A percentile compares a stretch with the other conserved stretches of the same genome.
Conservation (phyloP, 140 eudicot genomes). For the Oenanthe javanica region DNA sequence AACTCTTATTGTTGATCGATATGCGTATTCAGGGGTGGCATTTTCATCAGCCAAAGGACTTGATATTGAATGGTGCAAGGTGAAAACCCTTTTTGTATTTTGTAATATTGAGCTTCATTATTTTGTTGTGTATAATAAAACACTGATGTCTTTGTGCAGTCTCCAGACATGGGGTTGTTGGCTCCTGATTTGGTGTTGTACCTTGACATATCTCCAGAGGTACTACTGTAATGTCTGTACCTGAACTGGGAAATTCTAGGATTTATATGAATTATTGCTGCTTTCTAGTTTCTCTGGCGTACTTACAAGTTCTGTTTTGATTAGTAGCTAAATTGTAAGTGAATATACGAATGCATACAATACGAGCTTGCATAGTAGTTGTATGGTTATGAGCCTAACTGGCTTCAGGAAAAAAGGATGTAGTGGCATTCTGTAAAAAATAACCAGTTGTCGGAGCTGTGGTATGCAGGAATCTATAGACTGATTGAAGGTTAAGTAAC, state of each 20-base stretch:
- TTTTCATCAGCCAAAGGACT: conserved; percentile 95
- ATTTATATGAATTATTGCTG: neutral
- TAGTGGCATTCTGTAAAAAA: neutral
- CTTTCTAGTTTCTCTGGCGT: neutral
- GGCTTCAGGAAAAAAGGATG: neutral
- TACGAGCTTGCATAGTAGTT: neutral
- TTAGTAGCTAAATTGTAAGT: neutral
- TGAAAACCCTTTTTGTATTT: conserved; percentile 10
- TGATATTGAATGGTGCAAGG: conserved; percentile 94
- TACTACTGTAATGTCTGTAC: conserved; percentile 12
- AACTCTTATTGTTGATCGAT: conserved; percentile 87
- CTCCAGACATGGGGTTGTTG: conserved; percentile 82
- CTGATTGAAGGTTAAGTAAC: neutral
- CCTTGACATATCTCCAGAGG: conserved; percentile 94
- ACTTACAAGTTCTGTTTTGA: neutral
- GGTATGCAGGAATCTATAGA: neutral
- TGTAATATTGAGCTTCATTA: neutral
- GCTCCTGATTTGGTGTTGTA: conserved; percentile 91
- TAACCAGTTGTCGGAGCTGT: no score
- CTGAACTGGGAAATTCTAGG: neutral
- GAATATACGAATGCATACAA: neutral
- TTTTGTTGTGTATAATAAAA: neutral
- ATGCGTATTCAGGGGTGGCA: conserved; percentile 95
- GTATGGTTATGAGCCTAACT: neutral
- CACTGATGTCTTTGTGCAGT: conserved; percentile 36